These are phyloP conservation scores for Ascochyta lentis DNA, from an alignment of 2,329 filamentous ascomycete species.

Conservation along the genomic window DNA sequence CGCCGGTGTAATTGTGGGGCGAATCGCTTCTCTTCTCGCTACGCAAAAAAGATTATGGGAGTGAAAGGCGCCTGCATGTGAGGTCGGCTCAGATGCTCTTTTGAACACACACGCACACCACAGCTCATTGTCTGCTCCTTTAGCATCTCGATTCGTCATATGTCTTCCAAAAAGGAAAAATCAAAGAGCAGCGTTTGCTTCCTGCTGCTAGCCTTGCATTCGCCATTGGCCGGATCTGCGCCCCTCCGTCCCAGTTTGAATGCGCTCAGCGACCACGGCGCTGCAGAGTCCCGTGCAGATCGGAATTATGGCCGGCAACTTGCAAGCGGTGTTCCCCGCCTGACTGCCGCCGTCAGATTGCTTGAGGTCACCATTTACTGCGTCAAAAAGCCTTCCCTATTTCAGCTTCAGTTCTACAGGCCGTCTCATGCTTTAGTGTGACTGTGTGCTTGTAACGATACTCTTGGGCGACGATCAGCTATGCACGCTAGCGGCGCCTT, in stretches of 20 bases:
- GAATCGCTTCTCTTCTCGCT: neutral
- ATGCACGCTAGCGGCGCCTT: conserved; percentile 23
- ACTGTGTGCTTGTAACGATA: conserved; percentile 17
- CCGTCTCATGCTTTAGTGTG: conserved; percentile 25
- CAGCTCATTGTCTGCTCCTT: neutral
- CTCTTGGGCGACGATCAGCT: conserved; percentile 19
- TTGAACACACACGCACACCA: neutral
- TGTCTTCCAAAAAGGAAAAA: conserved; percentile 22
- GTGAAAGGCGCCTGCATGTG: neutral
- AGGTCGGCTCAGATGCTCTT: neutral
- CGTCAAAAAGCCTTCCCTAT: conserved; percentile 27
- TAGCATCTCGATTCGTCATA: conserved; percentile 19
- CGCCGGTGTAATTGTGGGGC: neutral
- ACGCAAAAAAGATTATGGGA: neutral
- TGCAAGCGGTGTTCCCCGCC: conserved; percentile 2
- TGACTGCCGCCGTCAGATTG: conserved; percentile 25
- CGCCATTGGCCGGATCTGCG: conserved; percentile 19
- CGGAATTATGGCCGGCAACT: neutral
- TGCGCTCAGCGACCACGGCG: neutral
- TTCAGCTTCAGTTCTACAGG: conserved; percentile 26
- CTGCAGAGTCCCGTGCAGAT: neutral
- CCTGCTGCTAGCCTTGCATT: conserved; percentile 20
- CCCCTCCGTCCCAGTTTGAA: conserved; percentile 17
- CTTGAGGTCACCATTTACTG: conserved; percentile 24
- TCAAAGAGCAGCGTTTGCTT: conserved; percentile 23